Conservation (phyloP, 208 protist species). For the Leishmania mexicana region DNA sequence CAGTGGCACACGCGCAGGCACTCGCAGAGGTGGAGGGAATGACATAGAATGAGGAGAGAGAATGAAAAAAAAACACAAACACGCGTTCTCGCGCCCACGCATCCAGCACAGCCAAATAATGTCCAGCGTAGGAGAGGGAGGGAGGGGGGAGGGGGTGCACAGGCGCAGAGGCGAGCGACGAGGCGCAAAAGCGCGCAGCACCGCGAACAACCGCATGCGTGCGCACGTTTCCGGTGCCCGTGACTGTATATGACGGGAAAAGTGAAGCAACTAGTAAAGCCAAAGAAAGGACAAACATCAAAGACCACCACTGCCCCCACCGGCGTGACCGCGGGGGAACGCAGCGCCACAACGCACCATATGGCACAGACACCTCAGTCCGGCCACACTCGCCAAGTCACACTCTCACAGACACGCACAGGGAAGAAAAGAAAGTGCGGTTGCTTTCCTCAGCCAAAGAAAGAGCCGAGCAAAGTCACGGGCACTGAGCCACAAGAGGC, state of each 20-base stretch:
- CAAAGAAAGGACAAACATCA: not conserved
- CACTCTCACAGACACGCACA: too few relatives aligned
- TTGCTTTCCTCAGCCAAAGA: too few relatives aligned
- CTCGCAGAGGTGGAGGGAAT: not conserved
- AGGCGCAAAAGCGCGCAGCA: not conserved
- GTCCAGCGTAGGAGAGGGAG: too few relatives aligned
- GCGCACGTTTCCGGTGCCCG: not conserved
- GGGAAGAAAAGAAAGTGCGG: not conserved
- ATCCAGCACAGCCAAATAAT: not conserved
- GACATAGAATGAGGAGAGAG: not conserved
- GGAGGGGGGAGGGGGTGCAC: not conserved
- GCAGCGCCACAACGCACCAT: not conserved
- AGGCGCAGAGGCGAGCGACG: not conserved
- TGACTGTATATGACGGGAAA: not conserved
- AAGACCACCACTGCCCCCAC: not conserved
- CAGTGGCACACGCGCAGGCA: not conserved
- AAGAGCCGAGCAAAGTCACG: not conserved
- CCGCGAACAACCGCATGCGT: not conserved
- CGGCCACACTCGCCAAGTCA: not conserved
- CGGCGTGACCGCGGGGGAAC: not conserved
- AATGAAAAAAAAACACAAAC: not conserved
- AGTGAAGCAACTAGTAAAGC: not conserved
- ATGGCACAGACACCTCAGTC: not conserved
- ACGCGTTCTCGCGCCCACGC: not conserved
- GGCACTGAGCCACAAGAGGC: not conserved